Base-by-base conservation (phyloP, 805 yeast genomes). In the Sugiyamaella marilandica region DNA sequence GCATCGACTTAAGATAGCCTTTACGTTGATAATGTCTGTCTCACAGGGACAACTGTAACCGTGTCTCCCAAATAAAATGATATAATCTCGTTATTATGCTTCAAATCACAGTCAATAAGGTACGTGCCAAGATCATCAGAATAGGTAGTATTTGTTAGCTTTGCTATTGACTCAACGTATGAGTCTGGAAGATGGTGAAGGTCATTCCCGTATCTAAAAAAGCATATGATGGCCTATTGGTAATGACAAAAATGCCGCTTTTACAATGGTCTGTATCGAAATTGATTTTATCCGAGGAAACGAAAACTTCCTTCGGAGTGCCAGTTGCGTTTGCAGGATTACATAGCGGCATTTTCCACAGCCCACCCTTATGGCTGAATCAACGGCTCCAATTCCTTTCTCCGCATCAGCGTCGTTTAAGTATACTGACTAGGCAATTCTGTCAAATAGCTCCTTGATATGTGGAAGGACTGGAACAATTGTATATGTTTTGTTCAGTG, bases 401-500 rank as follows among this genome's bases (percentile, higher is more conserved):
- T 53, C 52, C 5, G 74, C 63, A 8, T 62, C 52, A 3, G 55
- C 51, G 10, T 63, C 62, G 51, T 72, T 69, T 55, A 79, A 65
- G 64, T 71, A 79, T 50, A 79, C 66, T 19, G 81, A 75, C 65
- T 75, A 79, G 14, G 77, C 74, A 24, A 61, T 63, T 44, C 73
- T 67, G 47, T 66, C 59, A 55, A n/a, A 77, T 78, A 32, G 65
- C 49, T 1, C 80, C 80, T 36, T 68, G 76, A 29, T 69, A 58
- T 77, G 82, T 73, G 88, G 65, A 51, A 77, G 76, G 34, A 73
- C 57, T 0, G 95, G 95, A 48, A 87, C 67, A 65, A 87, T 87
- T 47, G 77, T 74, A 66, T 87, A 87, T 11, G 39, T 24, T 24
- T 24, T 24, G 29, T 24, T 24, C 7, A 24, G 7, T 24, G 29